Evolutionary conservation across 306 rosid genomes (phyloP), one percentile per base, ranked within the genome.

Genomic region (Pterocarpus santalinus): DNA sequence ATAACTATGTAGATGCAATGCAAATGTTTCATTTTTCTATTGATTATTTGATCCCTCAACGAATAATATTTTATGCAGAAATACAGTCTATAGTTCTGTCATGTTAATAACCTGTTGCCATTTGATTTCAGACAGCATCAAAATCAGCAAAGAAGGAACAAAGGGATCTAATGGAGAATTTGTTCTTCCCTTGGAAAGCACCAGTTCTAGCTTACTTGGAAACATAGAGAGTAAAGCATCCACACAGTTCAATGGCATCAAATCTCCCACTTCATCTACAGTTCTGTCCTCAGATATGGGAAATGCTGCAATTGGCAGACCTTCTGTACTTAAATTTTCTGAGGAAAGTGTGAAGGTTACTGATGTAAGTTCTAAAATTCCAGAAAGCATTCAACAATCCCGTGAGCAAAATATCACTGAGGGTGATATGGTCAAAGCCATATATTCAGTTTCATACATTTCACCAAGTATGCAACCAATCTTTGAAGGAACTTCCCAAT

Each of bases 91-190:
- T 49, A 75, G 67, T 58, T 82, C 57, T 78, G 10, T 36, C 52
- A 43, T 74, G 75, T 72, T 83, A 68, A 79, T 81, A 84, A 32
- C 62, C 72, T 47, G 47, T 55, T 69, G 41, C 57, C 66, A 83
- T 80, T 86, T 60, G 83, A 84, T 86, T 86, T 82, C 97, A 90
- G 98, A 78, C 70, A 67, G 73, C 44, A 10, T 15, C 76, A 65
- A 83, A 88, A 84, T 84, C 80, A 33, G 76, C 13, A 11, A 78
- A 53, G 73, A 61, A 73, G 80, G 82, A 69, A 33, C 73, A 65
- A 73, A 76, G 65, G 84, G 84, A 73, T 39, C 72, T 66, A 58
- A 63, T 52, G 82, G 68, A 44, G 89, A 85, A 47, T 80, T 35
- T 33, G 15, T 65, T 69, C 43, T 56, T 76, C 83, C 83, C 57